Evolutionary conservation across 2,329 filamentous ascomycete species (phyloP), one percentile per base, ranked within the genome.

Genomic region (Hypoxylon sp.): DNA sequence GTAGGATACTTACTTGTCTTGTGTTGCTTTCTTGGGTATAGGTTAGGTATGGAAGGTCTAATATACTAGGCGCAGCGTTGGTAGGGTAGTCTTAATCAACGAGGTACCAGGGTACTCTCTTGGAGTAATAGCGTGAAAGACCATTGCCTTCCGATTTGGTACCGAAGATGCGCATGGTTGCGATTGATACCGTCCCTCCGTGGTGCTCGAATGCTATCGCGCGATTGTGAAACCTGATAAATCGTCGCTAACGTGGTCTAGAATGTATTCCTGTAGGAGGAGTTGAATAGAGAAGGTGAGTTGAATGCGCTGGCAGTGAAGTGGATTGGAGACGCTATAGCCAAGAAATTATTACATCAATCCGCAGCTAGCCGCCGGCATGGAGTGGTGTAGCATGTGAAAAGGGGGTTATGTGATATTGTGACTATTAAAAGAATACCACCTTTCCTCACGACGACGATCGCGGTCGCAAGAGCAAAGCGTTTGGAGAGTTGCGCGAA

Each of bases 201-300:
- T 17, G 10, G 3, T n/a, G 13, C 6, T 31, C 37, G 17, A 31
- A 44, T 39, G 6, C 37, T 37, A 31, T 55, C 52, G 24, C 37
- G 24, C 37, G 24, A 24, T 15, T n/a, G 52, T 11, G 39, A 42
- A n/a, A 10, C 19, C 27, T 10, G n/a, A n/a, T 46, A 19, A 32
- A 21, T 56, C 19, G 2, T 21, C 39, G 27, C 17, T 47, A 35
- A 39, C 53, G n/a, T 35, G 7, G 13, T 24, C 7, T 47, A 32
- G 21, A 24, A 44, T n/a, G 10, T 15, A 3, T 21, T 17, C n/a
- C 27, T 56, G 27, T 32, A 32, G 19, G 5, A 44, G 11, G 2
- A 13, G 7, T 32, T 55, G 24, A 55, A 55, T 56, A 8, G 10
- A 56, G 53, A 56, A 56, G 53, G 53, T 56, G 39, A 46, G 27